Evolutionary conservation across 2,329 filamentous ascomycete genomes (phyloP), one percentile per base, ranked within the genome.

Genomic region (Colletotrichum falcatum): DNA sequence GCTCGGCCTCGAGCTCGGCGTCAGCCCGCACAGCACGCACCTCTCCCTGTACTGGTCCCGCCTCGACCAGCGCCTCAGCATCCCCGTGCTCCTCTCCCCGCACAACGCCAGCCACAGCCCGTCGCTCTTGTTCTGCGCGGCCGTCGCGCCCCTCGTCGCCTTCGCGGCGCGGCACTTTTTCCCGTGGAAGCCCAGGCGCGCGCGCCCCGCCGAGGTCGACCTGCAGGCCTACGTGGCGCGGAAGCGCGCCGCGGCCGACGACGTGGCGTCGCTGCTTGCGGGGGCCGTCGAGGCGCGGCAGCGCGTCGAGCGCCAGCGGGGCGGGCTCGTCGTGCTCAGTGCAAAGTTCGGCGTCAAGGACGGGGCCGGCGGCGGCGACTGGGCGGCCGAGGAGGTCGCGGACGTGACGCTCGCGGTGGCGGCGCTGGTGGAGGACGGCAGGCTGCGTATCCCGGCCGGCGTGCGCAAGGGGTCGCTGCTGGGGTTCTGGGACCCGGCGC

Each of bases 401-500:
- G 85, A 87, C 69, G 85, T 87, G 23, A 86, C 84, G 4, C 78
- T 86, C 16, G 82, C 84, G 4, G 73, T 86, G 35, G 82, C 82
- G 20, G 83, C 84, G n/a, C 75, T 87, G 44, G 79, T 87, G 42
- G 79, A 82, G 65, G 77, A 78, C 3, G 76, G 79, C 6, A 70
- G 74, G 53, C 70, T 86, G 16, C 66, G 75, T 5, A 83, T 85
- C 44, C 83, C 84, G 0, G 65, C 66, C 3, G 82, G 83, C 0
- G 74, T 86, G 61, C 75, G 79, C 61, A 85, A 86, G 78, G 81
- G 79, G 54, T 78, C 81, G 44, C 74, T 87, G 35, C 77, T 85
- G 0, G 85, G 85, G 1, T 87, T 87, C 75, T 87, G 85, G 83
- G 85, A 87, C 65, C 85, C 85, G 20, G 81, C 80, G 16, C 85